Conservation (phyloP, 2,329 filamentous ascomycete species). For the Cytospora piceicola region DNA sequence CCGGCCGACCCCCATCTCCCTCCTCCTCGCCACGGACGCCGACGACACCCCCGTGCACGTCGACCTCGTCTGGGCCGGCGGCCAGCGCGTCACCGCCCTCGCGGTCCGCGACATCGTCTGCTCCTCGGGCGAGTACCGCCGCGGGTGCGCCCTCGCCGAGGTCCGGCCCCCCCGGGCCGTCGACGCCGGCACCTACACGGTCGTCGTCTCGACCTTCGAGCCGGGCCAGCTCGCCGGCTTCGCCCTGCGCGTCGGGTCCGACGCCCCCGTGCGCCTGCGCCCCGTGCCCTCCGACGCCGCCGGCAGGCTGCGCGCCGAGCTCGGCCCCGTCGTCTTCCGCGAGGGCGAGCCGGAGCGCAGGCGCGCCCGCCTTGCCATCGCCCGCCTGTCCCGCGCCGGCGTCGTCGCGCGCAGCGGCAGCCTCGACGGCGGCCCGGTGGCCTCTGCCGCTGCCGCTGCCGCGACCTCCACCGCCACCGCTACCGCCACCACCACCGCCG, state of each 20-base stretch:
- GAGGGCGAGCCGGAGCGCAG: constrained; percentile 50
- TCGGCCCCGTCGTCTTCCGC: constrained; percentile 42
- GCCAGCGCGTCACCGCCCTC: constrained; percentile 71
- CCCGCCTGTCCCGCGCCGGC: constrained; percentile 63
- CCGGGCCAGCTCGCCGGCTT: constrained; percentile 76
- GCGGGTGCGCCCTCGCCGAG: constrained; percentile 74
- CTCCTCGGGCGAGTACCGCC: constrained; percentile 87
- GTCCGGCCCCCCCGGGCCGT: constrained; percentile 46
- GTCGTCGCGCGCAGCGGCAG: constrained; percentile 48
- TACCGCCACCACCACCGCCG: too few relatives aligned
- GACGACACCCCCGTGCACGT: constrained; percentile 78
- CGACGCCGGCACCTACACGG: constrained; percentile 76
- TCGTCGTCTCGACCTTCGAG: constrained; percentile 91
- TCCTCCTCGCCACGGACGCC: constrained; percentile 72
- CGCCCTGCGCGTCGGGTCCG: constrained; percentile 73
- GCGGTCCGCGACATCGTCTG: constrained; percentile 76
- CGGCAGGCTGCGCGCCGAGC: constrained; percentile 67
- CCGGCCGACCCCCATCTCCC: constrained; percentile 63
- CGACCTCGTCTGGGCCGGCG: constrained; percentile 78
- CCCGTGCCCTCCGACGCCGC: constrained; percentile 74
- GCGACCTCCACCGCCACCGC: too few relatives aligned
- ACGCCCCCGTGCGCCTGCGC: constrained; percentile 56
- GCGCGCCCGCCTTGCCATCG: constrained; percentile 45
- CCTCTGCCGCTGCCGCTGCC: background rate
- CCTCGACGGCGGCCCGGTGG: constrained; percentile 14